Conservation (phyloP, 306 rosid species). For the Cucumis cinereus region DNA sequence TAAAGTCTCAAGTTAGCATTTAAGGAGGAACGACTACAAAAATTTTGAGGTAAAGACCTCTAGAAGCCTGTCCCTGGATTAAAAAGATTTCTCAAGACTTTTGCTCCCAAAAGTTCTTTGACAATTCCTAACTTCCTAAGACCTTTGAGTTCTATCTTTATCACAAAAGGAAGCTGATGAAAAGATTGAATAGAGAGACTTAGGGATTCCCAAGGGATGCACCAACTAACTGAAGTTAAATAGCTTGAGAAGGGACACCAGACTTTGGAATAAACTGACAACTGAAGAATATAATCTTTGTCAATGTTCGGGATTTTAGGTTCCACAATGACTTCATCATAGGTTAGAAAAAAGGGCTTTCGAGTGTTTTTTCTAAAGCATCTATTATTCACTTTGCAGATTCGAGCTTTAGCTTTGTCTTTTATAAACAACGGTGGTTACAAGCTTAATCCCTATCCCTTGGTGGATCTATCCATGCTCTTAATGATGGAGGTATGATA, state of each 20-base stretch:
- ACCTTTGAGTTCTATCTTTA: background rate
- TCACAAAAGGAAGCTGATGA: background rate
- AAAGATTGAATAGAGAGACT: background rate
- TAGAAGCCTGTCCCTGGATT: background rate
- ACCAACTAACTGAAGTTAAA: background rate
- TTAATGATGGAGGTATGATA: slow-evolving; percentile 69
- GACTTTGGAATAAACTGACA: background rate
- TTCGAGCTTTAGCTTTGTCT: slow-evolving; percentile 59
- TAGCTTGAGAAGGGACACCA: background rate
- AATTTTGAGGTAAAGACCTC: background rate
- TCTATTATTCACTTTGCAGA: slow-evolving; percentile 19
- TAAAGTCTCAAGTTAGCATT: background rate
- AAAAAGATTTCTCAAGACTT: background rate
- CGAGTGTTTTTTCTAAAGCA: background rate
- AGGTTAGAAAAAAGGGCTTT: background rate
- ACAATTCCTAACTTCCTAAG: background rate
- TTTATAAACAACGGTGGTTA: slow-evolving; percentile 64
- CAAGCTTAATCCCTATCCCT: slow-evolving; percentile 82
- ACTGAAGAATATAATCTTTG: background rate
- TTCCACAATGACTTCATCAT: background rate
- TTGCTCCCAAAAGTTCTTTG: background rate
- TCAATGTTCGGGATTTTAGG: background rate
- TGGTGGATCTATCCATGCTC: slow-evolving; percentile 41
- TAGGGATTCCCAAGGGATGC: background rate
- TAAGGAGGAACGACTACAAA: background rate